Conservation (phyloP, 2,329 filamentous ascomycete species). For the Fusarium xyrophilum region DNA sequence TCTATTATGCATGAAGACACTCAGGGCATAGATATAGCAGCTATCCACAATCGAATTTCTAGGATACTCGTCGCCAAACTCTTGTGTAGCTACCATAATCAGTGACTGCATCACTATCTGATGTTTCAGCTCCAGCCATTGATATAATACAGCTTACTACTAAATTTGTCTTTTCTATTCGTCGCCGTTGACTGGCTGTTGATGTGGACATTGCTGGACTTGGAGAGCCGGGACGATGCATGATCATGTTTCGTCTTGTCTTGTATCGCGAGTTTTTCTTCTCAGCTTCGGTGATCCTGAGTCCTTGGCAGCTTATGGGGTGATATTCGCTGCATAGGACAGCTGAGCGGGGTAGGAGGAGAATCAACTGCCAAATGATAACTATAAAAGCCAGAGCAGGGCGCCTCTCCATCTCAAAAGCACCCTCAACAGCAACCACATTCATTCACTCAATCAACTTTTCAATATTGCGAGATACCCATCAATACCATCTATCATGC, state of each 20-base stretch:
- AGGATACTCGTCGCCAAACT: too few relatives aligned
- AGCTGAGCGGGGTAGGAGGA: accelerated
- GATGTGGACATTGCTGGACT: not conserved
- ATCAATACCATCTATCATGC: too few relatives aligned
- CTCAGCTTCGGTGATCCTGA: not conserved
- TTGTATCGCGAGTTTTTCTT: not conserved
- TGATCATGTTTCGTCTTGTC: not conserved
- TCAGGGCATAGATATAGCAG: accelerated
- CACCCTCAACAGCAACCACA: not conserved
- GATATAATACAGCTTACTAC: not conserved
- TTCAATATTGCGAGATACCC: too few relatives aligned
- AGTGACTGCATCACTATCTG: too few relatives aligned
- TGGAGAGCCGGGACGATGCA: not conserved
- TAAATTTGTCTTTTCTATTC: not conserved
- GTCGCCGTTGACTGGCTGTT: not conserved
- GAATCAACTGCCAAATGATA: not conserved
- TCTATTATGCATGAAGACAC: too few relatives aligned
- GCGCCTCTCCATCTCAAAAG: too few relatives aligned
- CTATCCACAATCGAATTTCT: too few relatives aligned
- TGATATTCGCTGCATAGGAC: not conserved
- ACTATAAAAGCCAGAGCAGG: not conserved
- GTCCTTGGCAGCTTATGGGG: not conserved
- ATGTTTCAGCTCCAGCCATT: not conserved
- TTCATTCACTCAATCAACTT: not conserved
- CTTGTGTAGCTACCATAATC: too few relatives aligned